Evolutionary conservation across 768 basidiomycete species (phyloP).

Genomic region (Trametes villosa): DNA sequence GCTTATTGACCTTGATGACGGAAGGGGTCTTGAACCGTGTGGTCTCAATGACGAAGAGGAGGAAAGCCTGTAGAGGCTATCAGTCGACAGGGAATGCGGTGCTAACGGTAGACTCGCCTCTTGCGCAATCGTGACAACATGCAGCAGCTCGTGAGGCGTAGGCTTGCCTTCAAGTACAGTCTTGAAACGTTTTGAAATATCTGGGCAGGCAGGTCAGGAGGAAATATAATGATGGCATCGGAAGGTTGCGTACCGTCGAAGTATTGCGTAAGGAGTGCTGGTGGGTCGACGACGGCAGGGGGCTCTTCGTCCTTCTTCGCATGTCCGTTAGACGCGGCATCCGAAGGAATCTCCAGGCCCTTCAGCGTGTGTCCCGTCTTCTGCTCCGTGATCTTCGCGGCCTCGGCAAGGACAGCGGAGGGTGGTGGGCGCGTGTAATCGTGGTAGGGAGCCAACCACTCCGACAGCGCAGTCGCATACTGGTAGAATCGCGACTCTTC

Average conservation of each 20-base stretch:
- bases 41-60: slow-evolving; percentile 71
- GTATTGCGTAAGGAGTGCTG: slow-evolving; percentile 54
- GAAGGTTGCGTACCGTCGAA: slow-evolving; percentile 58
- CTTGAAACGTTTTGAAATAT: slow-evolving; percentile 57
- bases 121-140: slow-evolving; percentile 73
- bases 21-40: slow-evolving; percentile 73
- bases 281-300: slow-evolving; percentile 65
- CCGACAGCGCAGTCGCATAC: slow-evolving; percentile 63
- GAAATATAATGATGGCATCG: neutral
- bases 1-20: slow-evolving; percentile 72
- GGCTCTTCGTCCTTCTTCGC: slow-evolving; percentile 75
- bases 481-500: slow-evolving; percentile 64
- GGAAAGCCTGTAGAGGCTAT: slow-evolving; percentile 57
- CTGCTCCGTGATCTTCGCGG: slow-evolving; percentile 69
- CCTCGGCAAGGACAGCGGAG: slow-evolving; percentile 71
- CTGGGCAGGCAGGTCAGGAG: slow-evolving; percentile 39
- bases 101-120: slow-evolving; percentile 51
- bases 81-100: neutral
- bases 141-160: slow-evolving; percentile 63
- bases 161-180: slow-evolving; percentile 42
- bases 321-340: slow-evolving; percentile 47
- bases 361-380: slow-evolving; percentile 73
- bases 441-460: slow-evolving; percentile 82
- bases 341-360: slow-evolving; percentile 55
- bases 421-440: slow-evolving; percentile 74